phyloP scores from a whole-genome alignment of 441 rosid species.

The Geranium incanum region DNA sequence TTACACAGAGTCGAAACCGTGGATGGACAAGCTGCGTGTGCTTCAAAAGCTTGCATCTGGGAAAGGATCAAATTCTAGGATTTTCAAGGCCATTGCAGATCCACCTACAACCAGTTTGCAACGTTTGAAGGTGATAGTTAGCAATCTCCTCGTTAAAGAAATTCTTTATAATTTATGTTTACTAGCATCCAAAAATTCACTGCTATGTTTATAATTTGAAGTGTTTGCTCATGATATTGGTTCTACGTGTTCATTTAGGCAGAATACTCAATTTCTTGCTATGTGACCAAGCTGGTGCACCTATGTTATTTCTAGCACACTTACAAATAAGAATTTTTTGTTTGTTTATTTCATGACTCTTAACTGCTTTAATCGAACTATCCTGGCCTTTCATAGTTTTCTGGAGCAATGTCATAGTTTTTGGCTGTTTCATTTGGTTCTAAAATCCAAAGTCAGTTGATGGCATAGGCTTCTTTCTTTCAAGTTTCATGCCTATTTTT shows the following conservation, averaged over 20 bases:
- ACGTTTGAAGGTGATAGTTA: slow-evolving; percentile 58
- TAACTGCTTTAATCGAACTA: background rate
- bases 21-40: slow-evolving; percentile 79
- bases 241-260: background rate
- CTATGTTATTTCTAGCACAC: slow-evolving; percentile 1
- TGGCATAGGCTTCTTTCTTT: slow-evolving; percentile 2
- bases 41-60: slow-evolving; percentile 63
- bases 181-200: background rate
- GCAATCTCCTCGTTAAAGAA: background rate
- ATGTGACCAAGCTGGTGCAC: background rate
- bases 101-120: slow-evolving; percentile 97
- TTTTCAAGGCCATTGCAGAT: slow-evolving; percentile 90
- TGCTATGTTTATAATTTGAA: background rate
- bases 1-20: slow-evolving; percentile 53
- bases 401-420: background rate
- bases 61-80: slow-evolving; percentile 57
- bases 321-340: background rate
- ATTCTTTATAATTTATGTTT: background rate
- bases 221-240: background rate
- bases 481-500: background rate
- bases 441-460: background rate
- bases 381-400: background rate
- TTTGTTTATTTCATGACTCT: slow-evolving; percentile 2
- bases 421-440: background rate
- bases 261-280: background rate